A percentile compares a stretch with the other conserved stretches of the same genome.
phyloP scores from a whole-genome alignment of 768 basidiomycete species.

The Hysterangium stoloniferum region DNA sequence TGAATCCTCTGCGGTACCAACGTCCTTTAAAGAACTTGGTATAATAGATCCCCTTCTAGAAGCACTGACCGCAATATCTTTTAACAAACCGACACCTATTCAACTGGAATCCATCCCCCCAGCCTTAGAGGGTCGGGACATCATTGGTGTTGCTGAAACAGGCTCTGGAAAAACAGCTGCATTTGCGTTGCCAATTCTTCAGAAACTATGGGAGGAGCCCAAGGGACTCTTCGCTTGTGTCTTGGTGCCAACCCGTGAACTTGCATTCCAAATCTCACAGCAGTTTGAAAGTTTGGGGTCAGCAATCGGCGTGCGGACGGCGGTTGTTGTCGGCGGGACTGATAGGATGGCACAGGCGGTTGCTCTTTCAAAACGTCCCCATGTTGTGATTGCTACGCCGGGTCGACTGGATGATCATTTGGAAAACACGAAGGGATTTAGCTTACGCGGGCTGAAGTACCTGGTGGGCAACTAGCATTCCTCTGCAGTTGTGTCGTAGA shows the following conservation, averaged over 20 bases:
- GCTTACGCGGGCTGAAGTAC: conserved; percentile 76
- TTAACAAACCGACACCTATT: conserved; percentile 84
- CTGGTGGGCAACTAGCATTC: conserved; percentile 46
- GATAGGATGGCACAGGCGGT: conserved; percentile 87
- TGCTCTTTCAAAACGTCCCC: conserved; percentile 87
- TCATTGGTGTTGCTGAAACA: conserved; percentile 97
- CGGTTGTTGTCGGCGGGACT: conserved; percentile 92
- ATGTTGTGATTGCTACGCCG: conserved; percentile 92
- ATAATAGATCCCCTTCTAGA: conserved; percentile 85
- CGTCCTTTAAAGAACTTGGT: conserved; percentile 76
- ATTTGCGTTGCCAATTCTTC: conserved; percentile 91
- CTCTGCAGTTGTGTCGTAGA: neutral
- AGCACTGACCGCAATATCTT: conserved; percentile 74
- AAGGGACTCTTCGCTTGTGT: conserved; percentile 89
- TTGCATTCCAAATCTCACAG: conserved; percentile 97
- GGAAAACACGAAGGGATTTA: conserved; percentile 97
- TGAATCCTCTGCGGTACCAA: conserved; percentile 31
- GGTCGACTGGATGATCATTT: conserved; percentile 90
- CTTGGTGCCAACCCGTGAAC: conserved; percentile 93
- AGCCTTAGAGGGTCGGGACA: conserved; percentile 86
- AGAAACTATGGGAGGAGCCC: conserved; percentile 94
- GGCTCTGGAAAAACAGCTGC: conserved; percentile 98
- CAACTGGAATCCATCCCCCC: conserved; percentile 79
- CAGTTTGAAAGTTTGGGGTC: conserved; percentile 90
- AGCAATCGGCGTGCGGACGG: conserved; percentile 85